Evolutionary conservation across 1,284 basidiomycete species (phyloP), one percentile per base, ranked within the genome.

Genomic region (Mycosarcoma maydis): DNA sequence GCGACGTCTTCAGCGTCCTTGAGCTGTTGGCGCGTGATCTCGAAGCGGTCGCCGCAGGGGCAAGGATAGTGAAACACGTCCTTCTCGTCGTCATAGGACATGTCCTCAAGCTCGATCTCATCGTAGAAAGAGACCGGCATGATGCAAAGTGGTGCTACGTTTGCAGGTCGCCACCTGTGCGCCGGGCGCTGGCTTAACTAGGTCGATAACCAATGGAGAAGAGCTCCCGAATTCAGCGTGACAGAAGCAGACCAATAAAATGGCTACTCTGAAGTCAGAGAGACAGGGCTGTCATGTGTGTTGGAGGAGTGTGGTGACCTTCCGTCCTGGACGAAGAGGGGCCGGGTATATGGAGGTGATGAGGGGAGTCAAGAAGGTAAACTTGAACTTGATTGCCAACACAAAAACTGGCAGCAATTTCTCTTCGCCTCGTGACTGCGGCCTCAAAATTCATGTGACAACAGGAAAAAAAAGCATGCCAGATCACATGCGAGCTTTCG

Each of bases 21-120:
- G 10, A 99, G 88, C 83, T 98, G 94, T 5, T 64, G 60, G 39
- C 75, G 88, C 17, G 92, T 90, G 75, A 98, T 98, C 83, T 99
- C 96, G 84, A 98, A 98, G 34, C 94, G 89, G 84, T 98, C 96
- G 22, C 95, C 95, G 80, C 96, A 99, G 1, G 95, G 95, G 80
- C 94, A 98, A 1, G 96, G 96, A 82, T 95, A 97, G 84, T 98
- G 94, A 94, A 81, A 81, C 26, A 79, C 55, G 40, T 80, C 76
- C 67, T 73, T 75, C 34, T 58, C 72, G 40, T 73, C 72, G 47
- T 81, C 80, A 47, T 74, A 81, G 39, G 75, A 71, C 78, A 81
- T 79, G 66, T 81, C 80, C 59, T 81, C 80, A 13, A 81, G 69
- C 67, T 81, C 80, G 36, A 81, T 72, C 47, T 81, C 80, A 53